Evolutionary conservation across 176 grass and related monocot species (phyloP).

Genomic region (Oryza punctata): DNA sequence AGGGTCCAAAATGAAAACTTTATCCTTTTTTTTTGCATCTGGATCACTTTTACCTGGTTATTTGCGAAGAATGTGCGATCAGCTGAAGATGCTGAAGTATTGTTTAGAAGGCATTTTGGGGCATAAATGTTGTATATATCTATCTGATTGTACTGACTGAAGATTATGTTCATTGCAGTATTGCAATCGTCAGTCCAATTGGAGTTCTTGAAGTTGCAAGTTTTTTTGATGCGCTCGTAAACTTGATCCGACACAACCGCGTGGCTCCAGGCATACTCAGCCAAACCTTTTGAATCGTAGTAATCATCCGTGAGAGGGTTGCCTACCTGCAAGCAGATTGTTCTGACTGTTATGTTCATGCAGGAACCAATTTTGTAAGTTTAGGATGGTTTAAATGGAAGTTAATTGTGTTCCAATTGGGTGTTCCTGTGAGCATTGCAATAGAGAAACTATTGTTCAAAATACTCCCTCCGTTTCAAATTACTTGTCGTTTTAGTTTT

Average conservation of each 20-base stretch:
- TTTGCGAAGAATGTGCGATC: background rate
- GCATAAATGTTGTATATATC: slow-evolving; percentile 93
- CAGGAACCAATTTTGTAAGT: background rate
- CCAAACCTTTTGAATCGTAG: slow-evolving; percentile 66
- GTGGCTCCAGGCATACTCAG: slow-evolving; percentile 86
- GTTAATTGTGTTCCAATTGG: background rate
- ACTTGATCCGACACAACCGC: slow-evolving; percentile 62
- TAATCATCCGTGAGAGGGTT: slow-evolving; percentile 68
- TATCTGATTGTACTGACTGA: slow-evolving; percentile 57
- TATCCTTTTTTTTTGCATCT: background rate
- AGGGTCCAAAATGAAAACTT: background rate
- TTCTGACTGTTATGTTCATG: background rate
- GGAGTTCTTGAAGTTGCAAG: slow-evolving; percentile 62
- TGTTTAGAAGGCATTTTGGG: slow-evolving; percentile 72
- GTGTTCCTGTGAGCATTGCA: background rate
- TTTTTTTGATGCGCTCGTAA: slow-evolving; percentile 42
- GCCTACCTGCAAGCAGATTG: slow-evolving; percentile 53
- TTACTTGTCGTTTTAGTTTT: too few species aligned
- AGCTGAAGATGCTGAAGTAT: slow-evolving; percentile 39
- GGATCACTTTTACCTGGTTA: slow-evolving; percentile 16
- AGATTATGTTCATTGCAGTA: slow-evolving; percentile 43
- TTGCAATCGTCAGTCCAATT: slow-evolving; percentile 60
- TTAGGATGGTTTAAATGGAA: background rate
- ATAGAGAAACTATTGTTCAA: background rate
- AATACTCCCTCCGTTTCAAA: background rate